Evolutionary conservation across 805 yeast genomes (phyloP).

Genomic region (Barnettozyma wickerhamii): DNA sequence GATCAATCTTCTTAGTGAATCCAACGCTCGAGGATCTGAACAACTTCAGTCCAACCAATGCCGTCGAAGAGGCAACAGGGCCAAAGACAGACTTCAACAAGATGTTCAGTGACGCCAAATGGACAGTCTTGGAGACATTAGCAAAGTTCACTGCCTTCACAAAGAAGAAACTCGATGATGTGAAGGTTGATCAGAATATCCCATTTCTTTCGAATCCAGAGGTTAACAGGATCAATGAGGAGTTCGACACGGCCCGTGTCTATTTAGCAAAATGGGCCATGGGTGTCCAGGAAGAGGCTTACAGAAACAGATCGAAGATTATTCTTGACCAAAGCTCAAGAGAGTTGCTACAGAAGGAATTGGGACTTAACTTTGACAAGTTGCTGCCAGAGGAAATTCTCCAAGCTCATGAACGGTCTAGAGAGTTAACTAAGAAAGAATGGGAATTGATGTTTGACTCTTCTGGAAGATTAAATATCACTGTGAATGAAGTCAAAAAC

Average conservation of each 20-base stretch:
- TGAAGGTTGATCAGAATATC: slow-evolving; percentile 51
- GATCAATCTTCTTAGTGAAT: slow-evolving; percentile 68
- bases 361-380: slow-evolving; percentile 52
- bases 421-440: slow-evolving; percentile 64
- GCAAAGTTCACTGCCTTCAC: slow-evolving; percentile 64
- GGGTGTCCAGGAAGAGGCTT: slow-evolving; percentile 89
- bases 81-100: slow-evolving; percentile 33
- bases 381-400: slow-evolving; percentile 57
- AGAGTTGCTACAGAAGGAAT: slow-evolving; percentile 50
- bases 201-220: slow-evolving; percentile 68
- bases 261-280: slow-evolving; percentile 96
- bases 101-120: slow-evolving; percentile 64
- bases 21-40: slow-evolving; percentile 53
- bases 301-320: slow-evolving; percentile 44
- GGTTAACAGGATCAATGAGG: slow-evolving; percentile 76
- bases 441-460: slow-evolving; percentile 85
- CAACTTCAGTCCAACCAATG: slow-evolving; percentile 29
- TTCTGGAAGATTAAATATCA: slow-evolving; percentile 65
- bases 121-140: slow-evolving; percentile 81
- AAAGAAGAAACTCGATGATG: slow-evolving; percentile 57
- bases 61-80: slow-evolving; percentile 15
- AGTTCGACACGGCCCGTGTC: slow-evolving; percentile 88
- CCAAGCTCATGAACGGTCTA: slow-evolving; percentile 54
- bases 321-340: slow-evolving; percentile 57
- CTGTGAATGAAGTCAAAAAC: slow-evolving; percentile 74